A percentile compares a stretch with the other conserved stretches of the same genome.
Evolutionary conservation across 2,329 filamentous ascomycete genomes (phyloP).

Genomic region (Tolypocladium tropicale): DNA sequence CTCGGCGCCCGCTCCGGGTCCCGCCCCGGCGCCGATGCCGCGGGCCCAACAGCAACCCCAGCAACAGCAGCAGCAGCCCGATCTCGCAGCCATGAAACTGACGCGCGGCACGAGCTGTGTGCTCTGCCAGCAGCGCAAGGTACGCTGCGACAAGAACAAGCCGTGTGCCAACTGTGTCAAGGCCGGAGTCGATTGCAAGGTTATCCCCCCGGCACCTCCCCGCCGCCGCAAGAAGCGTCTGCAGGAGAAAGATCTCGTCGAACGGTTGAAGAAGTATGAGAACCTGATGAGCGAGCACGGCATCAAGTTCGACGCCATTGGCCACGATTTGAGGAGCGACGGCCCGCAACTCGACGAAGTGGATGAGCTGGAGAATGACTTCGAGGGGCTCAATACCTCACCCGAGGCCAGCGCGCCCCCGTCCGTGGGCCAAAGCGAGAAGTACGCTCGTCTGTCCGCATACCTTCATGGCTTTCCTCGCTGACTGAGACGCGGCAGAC

Average conservation of each 20-base stretch:
- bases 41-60: slow-evolving; percentile 11
- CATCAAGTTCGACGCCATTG: slow-evolving; percentile 58
- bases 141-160: slow-evolving; percentile 63
- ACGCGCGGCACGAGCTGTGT: slow-evolving; percentile 56
- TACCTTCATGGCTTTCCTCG: background rate
- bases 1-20: slow-evolving; percentile 1
- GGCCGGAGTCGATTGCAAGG: slow-evolving; percentile 49
- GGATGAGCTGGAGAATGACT: slow-evolving; percentile 45
- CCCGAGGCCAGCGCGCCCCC: slow-evolving; percentile 32
- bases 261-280: slow-evolving; percentile 61
- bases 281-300: slow-evolving; percentile 52
- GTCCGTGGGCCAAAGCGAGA: slow-evolving; percentile 11
- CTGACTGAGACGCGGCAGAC: slow-evolving; percentile 1
- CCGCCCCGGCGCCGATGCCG: slow-evolving; percentile 7
- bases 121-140: slow-evolving; percentile 65
- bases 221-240: slow-evolving; percentile 52
- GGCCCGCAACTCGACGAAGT: slow-evolving; percentile 34
- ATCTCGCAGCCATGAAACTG: slow-evolving; percentile 39
- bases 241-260: slow-evolving; percentile 59
- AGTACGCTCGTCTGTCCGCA: slow-evolving; percentile 1
- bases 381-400: slow-evolving; percentile 43
- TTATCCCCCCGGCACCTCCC: slow-evolving; percentile 46
- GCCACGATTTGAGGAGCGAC: slow-evolving; percentile 29
- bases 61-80: slow-evolving; percentile 18
- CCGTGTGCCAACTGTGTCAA: slow-evolving; percentile 62